Evolutionary conservation across 345 rosid species (phyloP), one percentile per base, ranked within the genome.

Genomic region (Hibiscus syriacus): DNA sequence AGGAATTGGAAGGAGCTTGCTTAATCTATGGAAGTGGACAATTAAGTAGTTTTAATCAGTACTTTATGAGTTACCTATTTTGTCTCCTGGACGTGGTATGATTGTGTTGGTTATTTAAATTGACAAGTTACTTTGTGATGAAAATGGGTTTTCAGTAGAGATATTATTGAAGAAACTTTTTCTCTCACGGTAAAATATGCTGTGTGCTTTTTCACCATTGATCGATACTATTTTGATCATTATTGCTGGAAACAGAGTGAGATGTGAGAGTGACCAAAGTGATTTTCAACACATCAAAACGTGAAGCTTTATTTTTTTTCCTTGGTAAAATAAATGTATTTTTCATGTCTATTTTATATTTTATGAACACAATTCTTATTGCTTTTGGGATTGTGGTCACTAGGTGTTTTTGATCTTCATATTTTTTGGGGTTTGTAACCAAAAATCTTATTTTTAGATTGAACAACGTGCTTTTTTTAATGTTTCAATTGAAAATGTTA

Each of bases 1-100:
- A 88, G 78, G 74, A 19, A 10, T n/a, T 66, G 60, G 10, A 7
- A 7, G 46, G 26, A 46, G 27, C 4, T 13, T 16, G 49, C n/a
- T 3, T 45, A 48, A 19, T 19, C 34, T 32, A 43, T 11, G 49
- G 66, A 36, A 5, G 55, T 48, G 48, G 10, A 43, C 62, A 74
- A 7, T 46, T 69, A 55, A 70, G 39, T 26, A 56, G 11, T 36
- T 64, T 69, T 43, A 11, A 1, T 19, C 20, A 49, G 67, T 17
- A 56, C 23, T 70, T 74, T 0, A 46, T 17, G 19, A 39, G 20
- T 60, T 20, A 0, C 14, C 8, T 17, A 16, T 57, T 30, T 57
- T 57, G 14, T 30, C 29, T 11, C 4, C 1, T 8, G 30, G 11
- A 60, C 29, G 20, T 60, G 48, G 7, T 36, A 20, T 36, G 65